Evolutionary conservation across 106 monocot genomes (phyloP).

Genomic region (Gastrodia elata): DNA sequence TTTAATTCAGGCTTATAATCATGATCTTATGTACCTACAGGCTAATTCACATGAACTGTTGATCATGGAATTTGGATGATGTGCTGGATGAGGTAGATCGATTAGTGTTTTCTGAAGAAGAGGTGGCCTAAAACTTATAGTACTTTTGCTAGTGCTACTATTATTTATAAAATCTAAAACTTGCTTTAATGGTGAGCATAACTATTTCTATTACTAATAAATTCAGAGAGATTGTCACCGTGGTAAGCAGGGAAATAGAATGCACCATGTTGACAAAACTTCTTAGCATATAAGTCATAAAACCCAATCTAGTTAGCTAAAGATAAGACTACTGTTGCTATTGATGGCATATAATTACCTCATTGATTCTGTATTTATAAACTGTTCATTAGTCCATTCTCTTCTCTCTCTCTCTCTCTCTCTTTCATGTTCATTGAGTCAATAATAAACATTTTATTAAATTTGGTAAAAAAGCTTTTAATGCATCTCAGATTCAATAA

Average conservation of each 20-base stretch:
- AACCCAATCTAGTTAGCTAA: neutral
- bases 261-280: no score
- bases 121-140: neutral
- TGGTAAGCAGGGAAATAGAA: no score
- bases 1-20: no score
- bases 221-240: no score
- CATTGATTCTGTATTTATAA: neutral
- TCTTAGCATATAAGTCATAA: no score
- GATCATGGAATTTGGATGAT: neutral
- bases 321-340: neutral
- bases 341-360: neutral
- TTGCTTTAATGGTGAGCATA: no score
- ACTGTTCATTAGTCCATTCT: neutral
- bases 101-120: neutral
- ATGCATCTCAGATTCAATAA: neutral
- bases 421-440: neutral
- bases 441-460: neutral
- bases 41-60: no score
- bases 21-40: no score
- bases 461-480: conserved; percentile 1
- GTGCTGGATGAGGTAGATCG: neutral
- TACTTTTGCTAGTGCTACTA: neutral
- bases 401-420: neutral
- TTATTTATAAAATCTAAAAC: neutral
- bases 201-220: no score